These are phyloP conservation scores for Picochlorum sp. DNA, from an alignment of 139 green algal genomes.

Conservation along the genomic window DNA sequence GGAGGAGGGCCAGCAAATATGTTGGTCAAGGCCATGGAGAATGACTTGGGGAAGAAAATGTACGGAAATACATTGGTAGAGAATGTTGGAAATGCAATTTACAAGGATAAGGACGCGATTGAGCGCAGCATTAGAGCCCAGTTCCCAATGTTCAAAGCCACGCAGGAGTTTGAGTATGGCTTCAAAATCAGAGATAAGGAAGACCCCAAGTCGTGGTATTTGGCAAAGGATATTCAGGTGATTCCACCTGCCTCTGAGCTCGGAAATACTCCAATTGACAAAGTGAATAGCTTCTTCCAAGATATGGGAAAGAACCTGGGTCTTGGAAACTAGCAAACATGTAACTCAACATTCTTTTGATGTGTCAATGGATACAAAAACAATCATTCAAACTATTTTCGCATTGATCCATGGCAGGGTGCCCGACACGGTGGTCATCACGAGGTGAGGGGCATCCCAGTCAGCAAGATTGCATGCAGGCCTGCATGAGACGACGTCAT, in stretches of 20 bases:
- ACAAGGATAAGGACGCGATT: conserved; percentile 41
- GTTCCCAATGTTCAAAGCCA: conserved; percentile 36
- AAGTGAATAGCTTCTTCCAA: conserved; percentile 11
- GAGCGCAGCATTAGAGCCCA: conserved; percentile 23
- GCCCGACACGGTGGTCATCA: too few species aligned
- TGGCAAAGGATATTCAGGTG: conserved; percentile 37
- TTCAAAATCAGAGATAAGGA: conserved; percentile 69
- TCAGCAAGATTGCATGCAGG: too few species aligned
- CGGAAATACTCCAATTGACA: conserved; percentile 10
- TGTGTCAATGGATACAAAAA: too few species aligned
- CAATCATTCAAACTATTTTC: too few species aligned
- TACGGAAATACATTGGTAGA: conserved; percentile 45
- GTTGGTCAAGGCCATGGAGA: conserved; percentile 49
- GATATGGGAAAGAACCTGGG: conserved; percentile 18
- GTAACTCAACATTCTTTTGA: neutral
- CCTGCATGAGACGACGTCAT: too few species aligned
- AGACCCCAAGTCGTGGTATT: conserved; percentile 46
- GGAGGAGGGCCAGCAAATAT: conserved; percentile 48
- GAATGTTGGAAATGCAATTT: conserved; percentile 49
- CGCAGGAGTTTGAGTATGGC: conserved; percentile 57
- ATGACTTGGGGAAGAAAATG: conserved; percentile 39
- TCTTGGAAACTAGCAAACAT: neutral
- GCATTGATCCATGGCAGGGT: too few species aligned
- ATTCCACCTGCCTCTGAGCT: conserved; percentile 45
- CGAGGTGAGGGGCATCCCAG: too few species aligned